Percentiles rank a stretch among this genome's conserved stretches.
phyloP scores from a whole-genome alignment of 805 yeast species.

The Ogataea philodendri region DNA sequence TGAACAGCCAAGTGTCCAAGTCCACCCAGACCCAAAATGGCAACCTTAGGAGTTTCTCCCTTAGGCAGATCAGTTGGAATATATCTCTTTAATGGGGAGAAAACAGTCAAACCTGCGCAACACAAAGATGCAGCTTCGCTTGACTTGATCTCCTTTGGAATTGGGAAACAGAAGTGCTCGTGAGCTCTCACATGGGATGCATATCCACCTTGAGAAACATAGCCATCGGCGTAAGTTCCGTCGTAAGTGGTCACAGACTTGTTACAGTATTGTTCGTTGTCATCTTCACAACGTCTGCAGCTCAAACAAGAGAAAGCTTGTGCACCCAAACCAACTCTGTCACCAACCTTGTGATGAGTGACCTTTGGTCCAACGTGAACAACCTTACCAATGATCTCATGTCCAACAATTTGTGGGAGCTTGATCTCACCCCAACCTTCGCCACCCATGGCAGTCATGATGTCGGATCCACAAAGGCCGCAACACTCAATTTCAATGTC shows the following conservation, averaged over 20 bases:
- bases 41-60: slow-evolving; percentile 37
- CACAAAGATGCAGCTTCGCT: slow-evolving; percentile 47
- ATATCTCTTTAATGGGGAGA: slow-evolving; percentile 46
- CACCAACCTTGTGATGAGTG: slow-evolving; percentile 39
- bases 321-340: slow-evolving; percentile 47
- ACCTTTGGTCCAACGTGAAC: slow-evolving; percentile 39
- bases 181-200: slow-evolving; percentile 47
- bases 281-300: slow-evolving; percentile 36
- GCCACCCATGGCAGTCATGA: slow-evolving; percentile 48
- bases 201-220: slow-evolving; percentile 43
- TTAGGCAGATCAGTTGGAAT: slow-evolving; percentile 28
- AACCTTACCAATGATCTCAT: slow-evolving; percentile 43
- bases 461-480: slow-evolving; percentile 68
- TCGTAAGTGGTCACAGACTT: slow-evolving; percentile 44
- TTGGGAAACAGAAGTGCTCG: slow-evolving; percentile 44
- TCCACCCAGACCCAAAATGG: slow-evolving; percentile 47
- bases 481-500: slow-evolving; percentile 55
- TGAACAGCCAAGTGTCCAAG: slow-evolving; percentile 48
- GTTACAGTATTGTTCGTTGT: slow-evolving; percentile 47
- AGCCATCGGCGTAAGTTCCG: slow-evolving; percentile 35
- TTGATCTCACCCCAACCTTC: slow-evolving; percentile 46
- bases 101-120: slow-evolving; percentile 53
- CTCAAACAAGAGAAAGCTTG: slow-evolving; percentile 39
- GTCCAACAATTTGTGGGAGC: slow-evolving; percentile 49
- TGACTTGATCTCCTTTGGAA: slow-evolving; percentile 43